Conservation (phyloP, 495 filamentous ascomycete species). For the Viridothelium virens region DNA sequence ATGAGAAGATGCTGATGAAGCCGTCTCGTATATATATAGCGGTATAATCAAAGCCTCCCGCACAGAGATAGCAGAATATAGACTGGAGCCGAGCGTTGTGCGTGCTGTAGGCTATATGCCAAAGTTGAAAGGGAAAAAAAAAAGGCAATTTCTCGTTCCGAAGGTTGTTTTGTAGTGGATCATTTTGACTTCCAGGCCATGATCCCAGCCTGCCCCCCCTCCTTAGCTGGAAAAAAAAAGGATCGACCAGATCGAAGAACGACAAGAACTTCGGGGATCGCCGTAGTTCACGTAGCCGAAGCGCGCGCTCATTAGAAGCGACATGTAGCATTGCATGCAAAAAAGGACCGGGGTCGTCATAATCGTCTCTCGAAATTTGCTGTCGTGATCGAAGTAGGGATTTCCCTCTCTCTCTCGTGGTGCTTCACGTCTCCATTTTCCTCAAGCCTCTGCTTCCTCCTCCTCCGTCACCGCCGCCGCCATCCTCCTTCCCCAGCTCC, state of each 20-base stretch:
- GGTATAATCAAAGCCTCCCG: neutral
- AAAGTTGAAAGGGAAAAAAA: neutral
- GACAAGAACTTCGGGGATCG: neutral
- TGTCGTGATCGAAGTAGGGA: too few relatives aligned
- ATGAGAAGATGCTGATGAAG: conserved; percentile 18
- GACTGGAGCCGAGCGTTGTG: neutral
- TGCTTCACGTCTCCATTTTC: neutral
- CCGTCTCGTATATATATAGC: conserved; percentile 8
- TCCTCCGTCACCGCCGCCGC: conserved; percentile 17
- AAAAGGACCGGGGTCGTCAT: too few relatives aligned
- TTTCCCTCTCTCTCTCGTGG: too few relatives aligned
- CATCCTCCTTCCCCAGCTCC: conserved; percentile 11
- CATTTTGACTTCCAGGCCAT: too few relatives aligned
- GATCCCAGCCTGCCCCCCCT: too few relatives aligned
- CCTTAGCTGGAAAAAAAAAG: neutral
- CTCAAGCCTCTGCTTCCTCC: conserved; percentile 7
- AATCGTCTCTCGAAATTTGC: too few relatives aligned
- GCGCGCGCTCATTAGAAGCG: too few relatives aligned
- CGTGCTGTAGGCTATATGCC: neutral
- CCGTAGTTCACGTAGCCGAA: neutral
- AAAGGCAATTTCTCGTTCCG: neutral
- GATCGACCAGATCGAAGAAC: neutral
- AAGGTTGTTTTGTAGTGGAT: too few relatives aligned
- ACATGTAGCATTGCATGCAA: neutral
- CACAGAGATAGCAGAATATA: neutral